phyloP scores from a whole-genome alignment of 2,329 filamentous ascomycete species.

The Colletotrichum tropicale region DNA sequence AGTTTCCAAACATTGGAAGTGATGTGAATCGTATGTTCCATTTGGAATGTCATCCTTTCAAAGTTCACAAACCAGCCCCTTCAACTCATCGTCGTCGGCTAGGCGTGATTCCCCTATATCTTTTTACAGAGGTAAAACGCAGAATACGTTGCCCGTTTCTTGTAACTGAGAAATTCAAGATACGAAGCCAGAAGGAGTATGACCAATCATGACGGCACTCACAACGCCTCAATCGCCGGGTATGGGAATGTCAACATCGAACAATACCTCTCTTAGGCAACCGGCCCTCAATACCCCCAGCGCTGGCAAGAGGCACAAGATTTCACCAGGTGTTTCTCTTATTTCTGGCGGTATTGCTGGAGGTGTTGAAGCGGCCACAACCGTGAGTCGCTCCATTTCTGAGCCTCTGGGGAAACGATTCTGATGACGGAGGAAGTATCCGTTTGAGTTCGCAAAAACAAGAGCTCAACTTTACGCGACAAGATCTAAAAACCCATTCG shows the following conservation, averaged over 20 bases:
- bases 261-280: not conserved
- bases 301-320: slow-evolving; percentile 23
- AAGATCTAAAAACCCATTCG: slow-evolving; percentile 57
- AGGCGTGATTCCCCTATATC: not conserved
- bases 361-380: slow-evolving; percentile 55
- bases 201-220: not conserved
- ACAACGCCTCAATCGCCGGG: not conserved
- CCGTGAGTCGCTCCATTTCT: slow-evolving; percentile 32
- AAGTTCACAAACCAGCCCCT: not conserved
- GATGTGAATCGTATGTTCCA: not conserved
- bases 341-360: slow-evolving; percentile 56
- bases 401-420: too few species aligned
- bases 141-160: not conserved
- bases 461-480: slow-evolving; percentile 57
- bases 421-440: slow-evolving; percentile 48
- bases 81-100: not conserved
- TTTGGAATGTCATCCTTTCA: not conserved
- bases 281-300: not conserved
- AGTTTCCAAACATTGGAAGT: not conserved
- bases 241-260: not conserved
- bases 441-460: slow-evolving; percentile 73
- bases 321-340: slow-evolving; percentile 48
- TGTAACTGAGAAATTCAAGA: not conserved
- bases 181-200: not conserved
- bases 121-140: not conserved